phyloP scores from a whole-genome alignment of 495 filamentous ascomycete genomes.

The Pseudotulostoma volvatum region DNA sequence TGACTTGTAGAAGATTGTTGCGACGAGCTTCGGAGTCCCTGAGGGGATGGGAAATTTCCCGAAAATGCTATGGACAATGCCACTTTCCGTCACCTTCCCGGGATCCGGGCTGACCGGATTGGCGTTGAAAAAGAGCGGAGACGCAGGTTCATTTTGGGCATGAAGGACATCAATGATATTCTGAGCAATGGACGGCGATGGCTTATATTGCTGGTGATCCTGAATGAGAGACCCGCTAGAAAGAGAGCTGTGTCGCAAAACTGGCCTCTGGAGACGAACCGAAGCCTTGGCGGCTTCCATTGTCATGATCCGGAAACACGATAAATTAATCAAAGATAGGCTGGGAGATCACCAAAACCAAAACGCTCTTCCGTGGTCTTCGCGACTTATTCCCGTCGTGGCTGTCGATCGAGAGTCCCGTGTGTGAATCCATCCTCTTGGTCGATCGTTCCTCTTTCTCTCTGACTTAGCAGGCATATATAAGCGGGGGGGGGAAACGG shows the following conservation, averaged over 20 bases:
- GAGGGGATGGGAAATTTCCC: constrained; percentile 20
- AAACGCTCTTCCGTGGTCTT: too few relatives aligned
- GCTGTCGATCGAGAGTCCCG: too few relatives aligned
- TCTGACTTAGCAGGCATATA: too few relatives aligned
- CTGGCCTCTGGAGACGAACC: constrained; percentile 22
- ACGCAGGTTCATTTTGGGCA: constrained; percentile 1
- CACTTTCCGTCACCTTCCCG: constrained; percentile 27
- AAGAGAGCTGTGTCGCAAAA: constrained; percentile 31
- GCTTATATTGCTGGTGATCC: constrained; percentile 61
- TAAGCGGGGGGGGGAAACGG: too few relatives aligned
- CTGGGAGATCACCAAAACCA: too few relatives aligned
- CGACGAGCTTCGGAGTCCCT: constrained; percentile 26
- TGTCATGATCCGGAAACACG: background rate
- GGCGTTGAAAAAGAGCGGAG: constrained; percentile 13
- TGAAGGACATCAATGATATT: constrained; percentile 29
- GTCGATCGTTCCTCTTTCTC: too few relatives aligned
- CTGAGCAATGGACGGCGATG: constrained; percentile 28
- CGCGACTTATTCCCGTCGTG: too few relatives aligned
- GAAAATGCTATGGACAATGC: constrained; percentile 29
- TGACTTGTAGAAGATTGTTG: constrained; percentile 33
- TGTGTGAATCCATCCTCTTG: too few relatives aligned
- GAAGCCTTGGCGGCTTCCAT: constrained; percentile 10
- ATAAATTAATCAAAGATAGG: too few relatives aligned
- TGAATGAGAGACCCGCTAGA: constrained; percentile 53
- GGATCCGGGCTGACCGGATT: constrained; percentile 32